Percentiles rank a stretch among this genome's conserved stretches.
Conservation (phyloP, 164 flowering plant species). For the Tetracentron sinense region DNA sequence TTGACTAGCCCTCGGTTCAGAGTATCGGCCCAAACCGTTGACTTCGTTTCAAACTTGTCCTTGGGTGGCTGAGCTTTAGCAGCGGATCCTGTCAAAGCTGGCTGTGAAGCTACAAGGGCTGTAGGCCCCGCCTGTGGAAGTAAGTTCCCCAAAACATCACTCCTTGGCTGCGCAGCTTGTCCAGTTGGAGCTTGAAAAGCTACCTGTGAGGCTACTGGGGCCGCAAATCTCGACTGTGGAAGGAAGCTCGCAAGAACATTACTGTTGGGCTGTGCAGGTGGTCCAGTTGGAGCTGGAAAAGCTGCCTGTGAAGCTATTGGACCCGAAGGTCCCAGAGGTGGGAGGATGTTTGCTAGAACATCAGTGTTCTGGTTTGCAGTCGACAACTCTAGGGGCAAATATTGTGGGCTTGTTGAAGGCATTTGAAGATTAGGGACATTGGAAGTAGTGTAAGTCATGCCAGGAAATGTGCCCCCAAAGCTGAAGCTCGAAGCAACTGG, state of each 20-base stretch:
- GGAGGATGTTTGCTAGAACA: constrained; percentile 77
- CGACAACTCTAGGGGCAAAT: constrained; percentile 36
- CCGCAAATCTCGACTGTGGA: constrained; percentile 19
- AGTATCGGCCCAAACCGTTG: too few relatives aligned
- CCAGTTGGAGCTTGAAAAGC: constrained; percentile 22
- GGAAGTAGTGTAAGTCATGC: constrained; percentile 31
- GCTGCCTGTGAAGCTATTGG: constrained; percentile 27
- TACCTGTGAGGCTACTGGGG: constrained; percentile 11
- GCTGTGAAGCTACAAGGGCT: constrained; percentile 10
- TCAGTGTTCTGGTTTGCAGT: constrained; percentile 40
- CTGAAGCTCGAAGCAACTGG: constrained; percentile 28
- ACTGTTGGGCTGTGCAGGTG: constrained; percentile 17
- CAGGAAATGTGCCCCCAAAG: constrained; percentile 48
- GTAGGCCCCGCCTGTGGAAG: constrained; percentile 24
- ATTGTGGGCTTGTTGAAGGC: constrained; percentile 38
- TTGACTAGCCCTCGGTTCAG: too few relatives aligned
- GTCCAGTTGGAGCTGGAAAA: constrained; percentile 31
- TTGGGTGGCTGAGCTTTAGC: too few relatives aligned
- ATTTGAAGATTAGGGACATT: constrained; percentile 22
- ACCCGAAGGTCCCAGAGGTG: constrained; percentile 50
- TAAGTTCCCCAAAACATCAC: constrained; percentile 25
- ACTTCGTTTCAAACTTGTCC: too few relatives aligned
- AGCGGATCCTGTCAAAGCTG: not conserved
- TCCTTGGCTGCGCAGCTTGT: constrained; percentile 16
- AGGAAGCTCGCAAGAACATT: constrained; percentile 20